These are phyloP conservation scores for Bauhinia variegata DNA, from an alignment of 306 rosid species.

Conservation along the genomic window DNA sequence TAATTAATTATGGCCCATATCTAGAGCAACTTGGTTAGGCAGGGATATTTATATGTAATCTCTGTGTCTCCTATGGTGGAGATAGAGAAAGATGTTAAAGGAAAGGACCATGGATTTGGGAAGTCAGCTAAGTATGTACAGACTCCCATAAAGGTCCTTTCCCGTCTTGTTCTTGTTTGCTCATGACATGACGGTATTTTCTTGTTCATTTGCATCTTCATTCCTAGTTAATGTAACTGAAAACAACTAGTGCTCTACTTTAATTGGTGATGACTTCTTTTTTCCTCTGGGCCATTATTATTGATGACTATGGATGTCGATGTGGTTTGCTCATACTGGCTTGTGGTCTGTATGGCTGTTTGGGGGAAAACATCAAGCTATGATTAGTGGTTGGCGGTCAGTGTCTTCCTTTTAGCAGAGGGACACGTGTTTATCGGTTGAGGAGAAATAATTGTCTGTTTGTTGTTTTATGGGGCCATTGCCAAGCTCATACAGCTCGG, in stretches of 20 bases:
- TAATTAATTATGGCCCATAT: slow-evolving; percentile 38
- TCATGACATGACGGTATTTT: slow-evolving; percentile 52
- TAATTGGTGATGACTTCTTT: slow-evolving; percentile 38
- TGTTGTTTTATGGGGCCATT: slow-evolving; percentile 15
- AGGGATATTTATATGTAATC: slow-evolving; percentile 33
- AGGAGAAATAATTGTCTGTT: slow-evolving; percentile 24
- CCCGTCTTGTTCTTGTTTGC: slow-evolving; percentile 44
- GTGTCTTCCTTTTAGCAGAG: slow-evolving; percentile 29
- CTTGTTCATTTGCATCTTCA: slow-evolving; percentile 42
- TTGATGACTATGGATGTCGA: slow-evolving; percentile 42
- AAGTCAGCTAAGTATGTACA: slow-evolving; percentile 60
- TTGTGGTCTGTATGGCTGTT: slow-evolving; percentile 29
- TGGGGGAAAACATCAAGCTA: slow-evolving; percentile 41
- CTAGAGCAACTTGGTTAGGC: slow-evolving; percentile 43
- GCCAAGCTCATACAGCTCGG: background rate
- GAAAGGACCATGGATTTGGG: slow-evolving; percentile 46
- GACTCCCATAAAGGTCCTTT: slow-evolving; percentile 61
- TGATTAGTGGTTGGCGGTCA: slow-evolving; percentile 23
- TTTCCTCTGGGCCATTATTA: slow-evolving; percentile 1
- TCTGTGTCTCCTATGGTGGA: slow-evolving; percentile 40
- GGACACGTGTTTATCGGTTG: slow-evolving; percentile 24
- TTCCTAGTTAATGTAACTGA: slow-evolving; percentile 54
- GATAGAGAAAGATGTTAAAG: slow-evolving; percentile 34
- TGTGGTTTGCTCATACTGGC: background rate
- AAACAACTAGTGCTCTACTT: slow-evolving; percentile 54